Base-by-base conservation (phyloP, 768 basidiomycete species). In the Tremella fuciformis region DNA sequence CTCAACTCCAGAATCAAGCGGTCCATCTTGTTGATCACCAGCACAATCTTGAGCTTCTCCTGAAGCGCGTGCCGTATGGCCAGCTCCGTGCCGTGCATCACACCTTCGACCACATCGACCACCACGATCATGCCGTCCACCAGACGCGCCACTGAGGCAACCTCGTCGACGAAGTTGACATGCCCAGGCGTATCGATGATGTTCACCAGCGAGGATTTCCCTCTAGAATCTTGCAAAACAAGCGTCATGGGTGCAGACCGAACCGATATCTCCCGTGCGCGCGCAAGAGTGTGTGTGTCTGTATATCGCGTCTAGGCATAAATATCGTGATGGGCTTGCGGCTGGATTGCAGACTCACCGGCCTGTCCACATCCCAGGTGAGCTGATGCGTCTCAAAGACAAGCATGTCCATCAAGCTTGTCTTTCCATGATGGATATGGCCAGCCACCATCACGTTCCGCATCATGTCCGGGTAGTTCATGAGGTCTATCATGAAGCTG, bases 141-240 rank as follows among this genome's bases (percentile, higher is more conserved):
- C 39, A 97, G 79, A 44, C 96, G 84, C 57, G 93, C 84, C 8
- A 89, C 82, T 7, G 87, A 84, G 1, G 92, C 93, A 19, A 91
- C 91, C 78, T 99, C 96, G 71, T 99, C 96, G n/a, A 93, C 84
- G 73, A 99, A 98, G 78, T 98, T 98, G 59, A 93, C 90, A 70
- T 99, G 96, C 34, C 96, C 96, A 2, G 96, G 96, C 0, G 96
- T 98, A 77, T 99, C 96, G 67, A 99, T 86, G 26, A 97, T 77
- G 77, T 99, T 93, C 53, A 98, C 76, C 19, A 99, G 82, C 77
- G 93, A 88, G 1, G 92, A 96, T 80, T 98, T 98, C 56, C 92
- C 91, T 44, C 83, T 80, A 13, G 90, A 91, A 13, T 84, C 89
- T 16, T 85, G 84, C 3, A 97, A 81, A 55, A 99, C 80, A 52